A percentile compares a stretch with the other conserved stretches of the same genome.
phyloP scores from a whole-genome alignment of 2,329 filamentous ascomycete genomes.

The Apiospora pterosperma region DNA sequence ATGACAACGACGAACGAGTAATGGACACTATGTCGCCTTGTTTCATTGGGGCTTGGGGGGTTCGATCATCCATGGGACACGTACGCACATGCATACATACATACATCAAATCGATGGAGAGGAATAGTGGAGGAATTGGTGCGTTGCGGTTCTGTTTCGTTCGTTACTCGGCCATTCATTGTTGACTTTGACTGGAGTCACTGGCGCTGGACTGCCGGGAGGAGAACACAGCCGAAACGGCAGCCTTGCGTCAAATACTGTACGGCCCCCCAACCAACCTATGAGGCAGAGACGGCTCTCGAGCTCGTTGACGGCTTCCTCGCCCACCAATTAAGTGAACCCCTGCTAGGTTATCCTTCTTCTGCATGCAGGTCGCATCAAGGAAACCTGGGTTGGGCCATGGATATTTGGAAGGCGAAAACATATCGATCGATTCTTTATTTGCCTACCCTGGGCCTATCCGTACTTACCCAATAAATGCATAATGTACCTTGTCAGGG shows the following conservation, averaged over 20 bases:
- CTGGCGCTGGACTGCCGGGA: not conserved
- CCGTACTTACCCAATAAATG: too few species aligned
- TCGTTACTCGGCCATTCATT: constrained; percentile 2
- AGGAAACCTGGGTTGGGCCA: not conserved
- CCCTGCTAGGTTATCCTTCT: not conserved
- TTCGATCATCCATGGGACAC: not conserved
- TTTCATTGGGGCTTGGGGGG: not conserved
- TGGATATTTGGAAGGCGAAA: not conserved
- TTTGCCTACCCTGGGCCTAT: not conserved
- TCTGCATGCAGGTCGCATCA: not conserved
- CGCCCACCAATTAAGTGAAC: not conserved
- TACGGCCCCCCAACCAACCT: not conserved
- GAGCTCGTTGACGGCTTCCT: not conserved
- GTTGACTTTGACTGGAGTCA: not conserved
- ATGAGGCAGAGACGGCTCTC: not conserved
- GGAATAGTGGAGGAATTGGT: not conserved
- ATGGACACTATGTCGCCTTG: not conserved
- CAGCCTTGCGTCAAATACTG: not conserved
- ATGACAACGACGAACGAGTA: not conserved
- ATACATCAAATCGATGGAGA: not conserved
- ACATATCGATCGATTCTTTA: not conserved
- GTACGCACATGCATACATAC: not conserved
- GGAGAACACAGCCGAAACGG: not conserved
- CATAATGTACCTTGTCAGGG: too few species aligned
- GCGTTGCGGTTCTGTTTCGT: not conserved